These are phyloP conservation scores for Dalbergia cochinchinensis DNA, from an alignment of 306 rosid genomes.

Conservation along the genomic window DNA sequence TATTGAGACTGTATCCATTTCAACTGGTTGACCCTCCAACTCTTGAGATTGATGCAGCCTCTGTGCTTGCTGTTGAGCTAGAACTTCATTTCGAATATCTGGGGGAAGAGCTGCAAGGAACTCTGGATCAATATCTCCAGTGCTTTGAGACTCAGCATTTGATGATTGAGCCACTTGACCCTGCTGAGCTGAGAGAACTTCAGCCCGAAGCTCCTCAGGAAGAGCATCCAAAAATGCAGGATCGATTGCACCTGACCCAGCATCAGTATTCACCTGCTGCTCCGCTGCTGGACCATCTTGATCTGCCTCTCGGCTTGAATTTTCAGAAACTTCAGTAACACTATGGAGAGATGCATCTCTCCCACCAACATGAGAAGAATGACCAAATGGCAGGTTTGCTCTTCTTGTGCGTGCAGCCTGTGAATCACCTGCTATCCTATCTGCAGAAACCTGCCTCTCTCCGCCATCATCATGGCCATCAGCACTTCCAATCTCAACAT, in stretches of 20 bases:
- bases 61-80: slow-evolving; percentile 97
- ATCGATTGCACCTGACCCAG: slow-evolving; percentile 92
- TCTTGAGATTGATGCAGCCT: slow-evolving; percentile 94
- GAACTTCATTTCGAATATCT: slow-evolving; percentile 97
- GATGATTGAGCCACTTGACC: slow-evolving; percentile 87
- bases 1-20: slow-evolving; percentile 97
- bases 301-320: slow-evolving; percentile 94
- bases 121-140: slow-evolving; percentile 96
- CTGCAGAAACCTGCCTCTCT: slow-evolving; percentile 89
- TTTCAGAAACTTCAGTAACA: slow-evolving; percentile 95
- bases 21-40: slow-evolving; percentile 99
- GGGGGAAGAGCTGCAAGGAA: slow-evolving; percentile 99
- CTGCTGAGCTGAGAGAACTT: slow-evolving; percentile 94
- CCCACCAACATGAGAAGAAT: slow-evolving; percentile 64
- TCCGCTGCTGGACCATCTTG: slow-evolving; percentile 82
- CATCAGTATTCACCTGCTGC: slow-evolving; percentile 79
- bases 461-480: slow-evolving; percentile 98
- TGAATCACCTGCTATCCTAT: slow-evolving; percentile 74
- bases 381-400: slow-evolving; percentile 66
- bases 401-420: slow-evolving; percentile 85
- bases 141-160: slow-evolving; percentile 74
- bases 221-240: slow-evolving; percentile 99
- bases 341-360: slow-evolving; percentile 95
- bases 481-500: slow-evolving; percentile 98
- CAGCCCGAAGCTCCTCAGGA: slow-evolving; percentile 97